Evolutionary conservation across 2,329 filamentous ascomycete species (phyloP).

Genomic region (Epichloe scottii): DNA sequence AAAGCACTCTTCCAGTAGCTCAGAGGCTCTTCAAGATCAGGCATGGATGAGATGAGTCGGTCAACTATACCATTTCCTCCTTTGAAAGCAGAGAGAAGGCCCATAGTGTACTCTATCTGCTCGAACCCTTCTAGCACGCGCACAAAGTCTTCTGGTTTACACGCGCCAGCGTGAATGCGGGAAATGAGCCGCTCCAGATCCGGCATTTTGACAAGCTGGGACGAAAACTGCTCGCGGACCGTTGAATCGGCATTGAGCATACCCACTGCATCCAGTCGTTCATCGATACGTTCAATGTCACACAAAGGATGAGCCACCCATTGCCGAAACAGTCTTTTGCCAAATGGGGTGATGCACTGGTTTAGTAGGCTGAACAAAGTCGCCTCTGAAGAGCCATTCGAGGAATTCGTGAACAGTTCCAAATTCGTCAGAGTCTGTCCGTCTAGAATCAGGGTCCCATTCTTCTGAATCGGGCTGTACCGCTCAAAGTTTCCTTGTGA

Average conservation of each 20-base stretch:
- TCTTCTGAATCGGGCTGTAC: slow-evolving; percentile 85
- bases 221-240: slow-evolving; percentile 76
- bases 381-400: slow-evolving; percentile 72
- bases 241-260: slow-evolving; percentile 73
- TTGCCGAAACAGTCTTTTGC: slow-evolving; percentile 87
- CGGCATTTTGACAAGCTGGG: slow-evolving; percentile 80
- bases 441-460: slow-evolving; percentile 84
- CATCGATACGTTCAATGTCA: slow-evolving; percentile 78
- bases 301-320: slow-evolving; percentile 96
- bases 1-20: slow-evolving; percentile 87
- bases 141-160: slow-evolving; percentile 83
- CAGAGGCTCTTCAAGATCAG: slow-evolving; percentile 61
- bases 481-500: slow-evolving; percentile 82
- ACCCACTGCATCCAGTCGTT: slow-evolving; percentile 86
- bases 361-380: slow-evolving; percentile 87
- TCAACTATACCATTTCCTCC: slow-evolving; percentile 76
- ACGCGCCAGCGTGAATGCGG: slow-evolving; percentile 83
- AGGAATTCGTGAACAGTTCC: slow-evolving; percentile 91
- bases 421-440: slow-evolving; percentile 95
- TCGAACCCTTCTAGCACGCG: slow-evolving; percentile 91
- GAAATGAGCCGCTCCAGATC: slow-evolving; percentile 92
- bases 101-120: slow-evolving; percentile 91
- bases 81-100: slow-evolving; percentile 59
- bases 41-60: slow-evolving; percentile 74
- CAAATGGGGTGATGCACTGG: slow-evolving; percentile 89